These are phyloP conservation scores for Beta corolliflora DNA, from an alignment of 179 eudicot genomes.

Conservation along the genomic window DNA sequence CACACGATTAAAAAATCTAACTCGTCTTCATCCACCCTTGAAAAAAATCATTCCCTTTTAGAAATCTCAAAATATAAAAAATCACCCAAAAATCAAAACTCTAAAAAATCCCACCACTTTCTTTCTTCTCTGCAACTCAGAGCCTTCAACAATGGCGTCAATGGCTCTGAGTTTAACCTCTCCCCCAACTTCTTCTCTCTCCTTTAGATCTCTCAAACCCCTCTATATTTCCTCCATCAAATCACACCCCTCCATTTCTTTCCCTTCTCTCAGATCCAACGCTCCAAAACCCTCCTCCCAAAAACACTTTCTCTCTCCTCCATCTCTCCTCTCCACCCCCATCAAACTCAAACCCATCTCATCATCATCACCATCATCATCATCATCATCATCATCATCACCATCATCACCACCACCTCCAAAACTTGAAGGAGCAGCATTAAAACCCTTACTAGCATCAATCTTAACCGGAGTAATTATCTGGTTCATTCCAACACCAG, in stretches of 20 bases:
- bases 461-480: slow-evolving; percentile 63
- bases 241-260: slow-evolving; percentile 28
- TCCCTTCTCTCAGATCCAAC: slow-evolving; percentile 25
- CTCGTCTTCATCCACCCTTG: too few relatives aligned
- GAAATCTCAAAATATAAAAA: too few relatives aligned
- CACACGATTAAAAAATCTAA: too few relatives aligned
- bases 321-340: background rate
- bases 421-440: slow-evolving; percentile 58
- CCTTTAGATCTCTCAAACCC: slow-evolving; percentile 32
- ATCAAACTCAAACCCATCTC: too few relatives aligned
- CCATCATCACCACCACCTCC: slow-evolving; percentile 8
- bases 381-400: background rate
- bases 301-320: slow-evolving; percentile 17
- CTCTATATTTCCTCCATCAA: slow-evolving; percentile 8
- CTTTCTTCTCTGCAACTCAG: background rate
- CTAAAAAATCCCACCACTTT: background rate
- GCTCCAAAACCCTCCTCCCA: slow-evolving; percentile 16
- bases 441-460: slow-evolving; percentile 64
- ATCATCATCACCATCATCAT: too few relatives aligned
- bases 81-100: background rate
- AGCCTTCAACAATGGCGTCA: slow-evolving; percentile 57
- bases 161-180: slow-evolving; percentile 44
- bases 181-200: slow-evolving; percentile 38
- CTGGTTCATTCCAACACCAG: slow-evolving; percentile 78
- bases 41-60: too few relatives aligned